Base-by-base conservation (phyloP, 192 early-diverging fungal species). In the Obelidium mucronatum region DNA sequence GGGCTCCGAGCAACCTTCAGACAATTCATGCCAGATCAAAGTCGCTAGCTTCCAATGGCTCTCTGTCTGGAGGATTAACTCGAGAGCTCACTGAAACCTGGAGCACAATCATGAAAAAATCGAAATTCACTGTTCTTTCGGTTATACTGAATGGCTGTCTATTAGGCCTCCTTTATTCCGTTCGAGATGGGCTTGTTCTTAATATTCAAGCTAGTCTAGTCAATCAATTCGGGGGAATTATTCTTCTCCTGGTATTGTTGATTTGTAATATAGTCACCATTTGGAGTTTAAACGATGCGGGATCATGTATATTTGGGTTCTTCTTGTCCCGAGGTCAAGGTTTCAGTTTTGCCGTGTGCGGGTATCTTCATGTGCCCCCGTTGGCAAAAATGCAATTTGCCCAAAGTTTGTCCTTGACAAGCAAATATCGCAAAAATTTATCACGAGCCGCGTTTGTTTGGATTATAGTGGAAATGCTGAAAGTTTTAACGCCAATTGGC, bases 401-500 rank as follows among this genome's bases (percentile, higher is more conserved):
- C 6, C 53, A 64, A n/a, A 40, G 40, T 35, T 36, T 76, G 15
- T 54, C 64, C 19, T 26, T 76, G 35, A 76, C 39, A 3, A 54
- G 42, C 24, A 26, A 24, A n/a, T 76, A 26, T 36, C 17, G 74
- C 5, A 76, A 76, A 37, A 33, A 37, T 17, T 36, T 76, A 5
- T 24, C 62, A 52, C 62, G 74, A 11, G 44, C 37, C 35, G 17
- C 74, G 53, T 66, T 54, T 36, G 5, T 76, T 17, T 76, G 74
- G 74, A 26, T 76, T 56, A 30, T 55, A 3, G 11, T 76, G 1
- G 74, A 76, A 40, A 3, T 56, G 28, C 6, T 67, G 15, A 76
- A 76, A 55, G 39, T 76, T 24, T 37, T 76, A 64, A 54, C 64
- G 26, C 74, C 65, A 26, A 67, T 76, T 52, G 40, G 22, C 40